These are phyloP conservation scores for Wickerhamiella azymoides DNA, from an alignment of 805 yeast species.

Conservation along the genomic window DNA sequence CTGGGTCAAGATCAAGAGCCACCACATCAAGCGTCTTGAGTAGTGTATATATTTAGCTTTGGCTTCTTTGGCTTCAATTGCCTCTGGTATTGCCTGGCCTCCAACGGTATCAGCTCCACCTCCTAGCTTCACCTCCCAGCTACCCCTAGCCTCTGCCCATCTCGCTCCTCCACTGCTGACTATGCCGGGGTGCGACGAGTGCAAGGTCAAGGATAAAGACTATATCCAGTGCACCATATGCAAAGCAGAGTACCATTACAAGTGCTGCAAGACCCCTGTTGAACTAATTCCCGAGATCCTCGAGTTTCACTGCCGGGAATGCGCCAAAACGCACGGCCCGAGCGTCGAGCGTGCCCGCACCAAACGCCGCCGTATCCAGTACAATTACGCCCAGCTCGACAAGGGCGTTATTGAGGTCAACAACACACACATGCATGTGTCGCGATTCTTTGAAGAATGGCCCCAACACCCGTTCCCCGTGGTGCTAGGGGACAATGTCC, in stretches of 20 bases:
- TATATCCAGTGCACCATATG: slow-evolving; percentile 36
- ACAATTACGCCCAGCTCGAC: slow-evolving; percentile 70
- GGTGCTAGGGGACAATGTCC: slow-evolving; percentile 26
- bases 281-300: slow-evolving; percentile 29
- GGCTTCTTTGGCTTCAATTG: no score
- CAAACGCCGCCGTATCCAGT: slow-evolving; percentile 36
- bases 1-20: slow-evolving; percentile 24
- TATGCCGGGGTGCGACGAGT: not conserved
- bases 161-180: not conserved
- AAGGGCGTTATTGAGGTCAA: slow-evolving; percentile 34
- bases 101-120: no score
- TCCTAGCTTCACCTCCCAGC: not conserved
- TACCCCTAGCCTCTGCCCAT: not conserved
- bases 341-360: slow-evolving; percentile 39
- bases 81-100: no score
- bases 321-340: slow-evolving; percentile 36
- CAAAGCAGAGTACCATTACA: slow-evolving; percentile 39
- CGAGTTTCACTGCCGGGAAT: slow-evolving; percentile 42
- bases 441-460: slow-evolving; percentile 11
- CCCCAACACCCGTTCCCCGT: slow-evolving; percentile 22
- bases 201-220: slow-evolving; percentile 31
- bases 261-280: slow-evolving; percentile 32
- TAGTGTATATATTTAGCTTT: not conserved
- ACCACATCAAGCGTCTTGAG: slow-evolving; percentile 20
- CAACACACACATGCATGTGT: slow-evolving; percentile 14